Base-by-base conservation (phyloP, 768 basidiomycete genomes). In the Leccinum fibrillosum region DNA sequence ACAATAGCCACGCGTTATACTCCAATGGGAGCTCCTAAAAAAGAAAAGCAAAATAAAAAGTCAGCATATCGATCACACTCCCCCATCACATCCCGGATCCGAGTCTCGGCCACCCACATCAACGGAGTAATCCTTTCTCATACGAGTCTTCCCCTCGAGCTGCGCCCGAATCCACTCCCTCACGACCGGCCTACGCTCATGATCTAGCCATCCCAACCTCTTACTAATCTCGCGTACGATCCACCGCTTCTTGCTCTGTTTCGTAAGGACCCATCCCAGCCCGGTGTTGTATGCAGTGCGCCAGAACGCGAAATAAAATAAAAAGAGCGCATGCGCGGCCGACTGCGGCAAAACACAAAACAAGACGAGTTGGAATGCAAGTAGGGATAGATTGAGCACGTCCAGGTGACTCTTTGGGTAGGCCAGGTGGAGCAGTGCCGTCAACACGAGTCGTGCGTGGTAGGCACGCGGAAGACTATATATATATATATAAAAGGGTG, bases 1-100 rank as follows among this genome's bases (percentile, higher is more conserved):
- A 99, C 58, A 98, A 80, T 30, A 99, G 79, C 97, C 96, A 99
- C 0, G 92, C 84, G 66, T 98, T 98, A 74, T 96, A 98, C 72
- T 98, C 95, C 39, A 93, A 70, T 0, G 95, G 95, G 15, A 96
- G 81, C 52, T 90, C 86, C 92, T 94, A 53, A n/a, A 53, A 12
- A 23, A 39, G 1, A 17, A 23, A 28, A 66, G 50, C 52, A 53
- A 32, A 12, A 32, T 12, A 32, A 32, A 0, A 32, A 32, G 32
- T 32, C 32, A 34, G 12, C 2, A 32, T 32, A 32, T 4, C 58
- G 44, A 56, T 10, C 56, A 48, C 53, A 51, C 49, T 4, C 2
- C 19, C 11, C 19, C 5, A 30, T 30, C 1, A 32, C 32, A 32
- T 12, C 32, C 4, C 32, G 30, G 30, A 42, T 6, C 5, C 10